Conservation (phyloP, 345 rosid genomes). For the Melastoma malabathricum region DNA sequence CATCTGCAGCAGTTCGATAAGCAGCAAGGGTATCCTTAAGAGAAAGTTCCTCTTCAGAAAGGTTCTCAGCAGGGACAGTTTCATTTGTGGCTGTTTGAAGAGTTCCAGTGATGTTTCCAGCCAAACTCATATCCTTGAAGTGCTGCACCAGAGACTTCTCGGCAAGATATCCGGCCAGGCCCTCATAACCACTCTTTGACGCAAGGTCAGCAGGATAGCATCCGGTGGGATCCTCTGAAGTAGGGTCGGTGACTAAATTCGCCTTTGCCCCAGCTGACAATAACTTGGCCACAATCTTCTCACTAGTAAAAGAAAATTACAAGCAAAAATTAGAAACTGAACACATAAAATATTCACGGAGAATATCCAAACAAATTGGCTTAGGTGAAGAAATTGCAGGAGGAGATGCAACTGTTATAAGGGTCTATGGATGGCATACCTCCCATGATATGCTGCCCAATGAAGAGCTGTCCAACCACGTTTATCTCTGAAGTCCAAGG, state of each 20-base stretch:
- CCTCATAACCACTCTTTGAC: conserved; percentile 53
- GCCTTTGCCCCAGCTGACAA: conserved; percentile 87
- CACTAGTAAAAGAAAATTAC: conserved; percentile 33
- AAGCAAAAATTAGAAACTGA: not conserved
- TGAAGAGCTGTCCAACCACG: conserved; percentile 98
- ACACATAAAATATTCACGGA: not conserved
- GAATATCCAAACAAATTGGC: not conserved
- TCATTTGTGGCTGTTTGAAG: conserved; percentile 35
- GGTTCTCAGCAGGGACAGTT: conserved; percentile 17
- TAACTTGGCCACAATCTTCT: conserved; percentile 84
- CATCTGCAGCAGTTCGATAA: conserved; percentile 77
- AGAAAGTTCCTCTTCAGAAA: conserved; percentile 47
- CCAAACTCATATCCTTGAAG: conserved; percentile 65
- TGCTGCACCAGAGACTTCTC: conserved; percentile 78
- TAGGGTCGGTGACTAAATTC: conserved; percentile 78
- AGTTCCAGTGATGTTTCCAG: conserved; percentile 70
- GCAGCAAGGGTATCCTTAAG: conserved; percentile 74
- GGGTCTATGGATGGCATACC: conserved; percentile 21
- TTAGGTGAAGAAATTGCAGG: not conserved
- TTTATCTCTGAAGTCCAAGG: conserved; percentile 78
- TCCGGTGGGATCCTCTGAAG: conserved; percentile 54
- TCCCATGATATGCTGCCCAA: conserved; percentile 90
- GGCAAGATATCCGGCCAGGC: conserved; percentile 80
- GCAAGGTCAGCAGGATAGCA: conserved; percentile 84
- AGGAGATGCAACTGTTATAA: conserved; percentile 1